Evolutionary conservation across 1,284 basidiomycete species (phyloP), one percentile per base, ranked within the genome.

Genomic region (Cutaneotrichosporon mucoides): DNA sequence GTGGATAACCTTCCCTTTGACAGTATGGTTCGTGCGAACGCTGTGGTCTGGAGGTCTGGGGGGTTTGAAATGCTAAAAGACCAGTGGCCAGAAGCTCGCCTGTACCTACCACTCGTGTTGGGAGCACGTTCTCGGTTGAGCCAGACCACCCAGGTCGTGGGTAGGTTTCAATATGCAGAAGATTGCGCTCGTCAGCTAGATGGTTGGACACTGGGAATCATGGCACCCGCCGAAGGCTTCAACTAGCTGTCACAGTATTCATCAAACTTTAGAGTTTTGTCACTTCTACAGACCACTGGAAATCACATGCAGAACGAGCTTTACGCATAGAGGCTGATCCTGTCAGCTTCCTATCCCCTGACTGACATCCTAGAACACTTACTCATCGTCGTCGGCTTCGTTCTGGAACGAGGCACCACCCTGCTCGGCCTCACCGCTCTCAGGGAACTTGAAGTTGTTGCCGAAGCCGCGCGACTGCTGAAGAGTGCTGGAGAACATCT

Each of bases 401-500:
- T 77, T 79, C 59, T 76, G 74, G 73, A 75, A 76, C 42, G 68
- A 65, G 5, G 79, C 73, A 15, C 75, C 78, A 1, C 70, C 76
- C 44, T 81, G 80, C 55, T 83, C 79, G 47, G 77, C 82, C 54
- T 80, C 75, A 42, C 74, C 78, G 33, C 75, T 73, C 70, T 97
- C 94, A 15, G 96, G 96, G 92, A 99, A 99, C 82, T 76, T 76
- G 71, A 77, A 77, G 62, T 66, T 73, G 68, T 71, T 73, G 53
- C 76, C 76, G 42, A 76, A 72, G 66, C 69, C 69, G 50, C 75
- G 67, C 8, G 75, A 76, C 56, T 76, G 74, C 61, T 76, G 75
- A 40, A 77, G 69, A 10, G 70, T 71, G 4, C 75, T 75, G 60
- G 73, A 73, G 68, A 76, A 77, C 71, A 76, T 77, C 66, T 78